Evolutionary conservation across 1,284 basidiomycete species (phyloP).

Genomic region (Austroboletus novae-zelandiae): DNA sequence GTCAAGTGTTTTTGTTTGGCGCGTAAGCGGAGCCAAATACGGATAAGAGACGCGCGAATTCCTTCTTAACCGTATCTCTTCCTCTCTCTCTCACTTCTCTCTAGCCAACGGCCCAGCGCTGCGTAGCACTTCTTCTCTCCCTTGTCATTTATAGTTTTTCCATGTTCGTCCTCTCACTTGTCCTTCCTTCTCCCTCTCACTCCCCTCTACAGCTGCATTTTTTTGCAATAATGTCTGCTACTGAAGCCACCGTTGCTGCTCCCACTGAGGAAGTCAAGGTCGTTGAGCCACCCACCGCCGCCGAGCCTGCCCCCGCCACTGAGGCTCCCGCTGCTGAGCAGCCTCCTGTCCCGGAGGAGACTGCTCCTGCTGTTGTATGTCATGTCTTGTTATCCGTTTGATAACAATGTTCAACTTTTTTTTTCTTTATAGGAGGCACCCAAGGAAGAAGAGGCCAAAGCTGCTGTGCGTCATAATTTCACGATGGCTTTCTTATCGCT

Average conservation of each 20-base stretch:
- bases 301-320: conserved; percentile 36
- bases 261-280: conserved; percentile 54
- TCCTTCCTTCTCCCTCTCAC: conserved; percentile 16
- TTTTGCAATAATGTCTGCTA: conserved; percentile 77
- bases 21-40: conserved; percentile 47
- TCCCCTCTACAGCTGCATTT: conserved; percentile 41
- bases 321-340: conserved; percentile 37
- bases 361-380: conserved; percentile 22
- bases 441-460: conserved; percentile 48
- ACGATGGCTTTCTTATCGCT: too few species aligned
- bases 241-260: conserved; percentile 50
- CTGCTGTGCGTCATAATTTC: conserved; percentile 34
- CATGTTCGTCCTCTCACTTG: conserved; percentile 34
- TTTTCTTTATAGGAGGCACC: conserved; percentile 42
- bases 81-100: conserved; percentile 47
- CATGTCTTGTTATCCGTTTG: conserved; percentile 1
- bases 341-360: conserved; percentile 33
- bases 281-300: conserved; percentile 41
- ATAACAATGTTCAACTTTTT: not conserved
- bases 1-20: conserved; percentile 39
- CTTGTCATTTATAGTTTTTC: conserved; percentile 49
- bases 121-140: conserved; percentile 53
- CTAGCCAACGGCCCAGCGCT: conserved; percentile 43
- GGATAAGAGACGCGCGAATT: conserved; percentile 47
- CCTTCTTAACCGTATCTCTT: conserved; percentile 42